phyloP scores from a whole-genome alignment of 164 flowering plant genomes.

The Umbilicus rupestris region DNA sequence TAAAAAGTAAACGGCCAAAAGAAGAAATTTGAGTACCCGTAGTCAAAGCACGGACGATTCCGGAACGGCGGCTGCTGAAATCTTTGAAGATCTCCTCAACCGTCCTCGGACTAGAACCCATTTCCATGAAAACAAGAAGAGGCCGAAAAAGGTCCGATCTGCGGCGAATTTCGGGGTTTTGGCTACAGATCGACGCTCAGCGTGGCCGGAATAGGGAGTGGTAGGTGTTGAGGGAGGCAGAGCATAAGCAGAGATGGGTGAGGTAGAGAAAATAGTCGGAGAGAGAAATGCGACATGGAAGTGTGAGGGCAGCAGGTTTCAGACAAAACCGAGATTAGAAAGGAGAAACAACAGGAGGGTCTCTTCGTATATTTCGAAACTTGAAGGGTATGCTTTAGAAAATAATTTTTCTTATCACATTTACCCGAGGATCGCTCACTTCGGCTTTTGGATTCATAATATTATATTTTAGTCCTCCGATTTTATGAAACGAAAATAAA shows the following conservation, averaged over 20 bases:
- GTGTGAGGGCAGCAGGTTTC: too few species aligned
- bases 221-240: not conserved
- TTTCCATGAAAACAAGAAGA: constrained; percentile 26
- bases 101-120: constrained; percentile 63
- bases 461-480: too few species aligned
- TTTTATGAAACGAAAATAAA: too few species aligned
- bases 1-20: not conserved
- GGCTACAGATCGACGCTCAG: not conserved
- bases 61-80: constrained; percentile 55
- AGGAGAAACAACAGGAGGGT: not conserved
- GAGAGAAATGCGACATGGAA: not conserved
- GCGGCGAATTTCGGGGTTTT: not conserved
- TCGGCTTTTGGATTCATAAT: too few species aligned
- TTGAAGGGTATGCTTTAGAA: too few species aligned
- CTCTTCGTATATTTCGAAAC: too few species aligned
- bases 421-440: too few species aligned
- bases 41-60: constrained; percentile 65
- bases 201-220: not conserved
- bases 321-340: not conserved
- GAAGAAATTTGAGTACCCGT: constrained; percentile 27
- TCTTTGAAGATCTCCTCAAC: constrained; percentile 88
- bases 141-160: not conserved
- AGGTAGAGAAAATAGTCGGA: not conserved
- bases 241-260: not conserved
- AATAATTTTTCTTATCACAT: too few species aligned